phyloP scores from a whole-genome alignment of 495 filamentous ascomycete genomes.

The Talaromyces nanjingensis region DNA sequence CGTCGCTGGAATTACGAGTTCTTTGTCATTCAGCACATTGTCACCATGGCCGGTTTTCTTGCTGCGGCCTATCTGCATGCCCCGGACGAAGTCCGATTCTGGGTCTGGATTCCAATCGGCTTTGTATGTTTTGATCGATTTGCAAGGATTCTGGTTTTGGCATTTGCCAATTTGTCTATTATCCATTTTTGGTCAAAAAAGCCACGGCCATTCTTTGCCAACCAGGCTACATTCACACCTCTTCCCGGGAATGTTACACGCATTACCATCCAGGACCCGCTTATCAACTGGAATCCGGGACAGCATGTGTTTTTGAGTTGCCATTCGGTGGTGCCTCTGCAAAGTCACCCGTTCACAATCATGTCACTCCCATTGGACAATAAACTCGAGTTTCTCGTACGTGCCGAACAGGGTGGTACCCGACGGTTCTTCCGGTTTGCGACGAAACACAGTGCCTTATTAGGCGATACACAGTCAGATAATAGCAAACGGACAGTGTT shows the following conservation, averaged over 20 bases:
- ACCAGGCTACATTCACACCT: constrained; percentile 54
- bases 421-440: constrained; percentile 58
- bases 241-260: constrained; percentile 58
- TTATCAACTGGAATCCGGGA: constrained; percentile 66
- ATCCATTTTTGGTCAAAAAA: constrained; percentile 35
- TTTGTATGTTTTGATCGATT: constrained; percentile 64
- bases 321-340: constrained; percentile 58
- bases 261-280: constrained; percentile 60
- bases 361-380: constrained; percentile 51
- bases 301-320: constrained; percentile 75
- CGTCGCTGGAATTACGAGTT: constrained; percentile 67
- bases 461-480: constrained; percentile 17
- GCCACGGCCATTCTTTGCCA: constrained; percentile 18
- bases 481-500: constrained; percentile 23
- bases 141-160: constrained; percentile 40
- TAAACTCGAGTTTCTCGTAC: constrained; percentile 63
- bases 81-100: constrained; percentile 41
- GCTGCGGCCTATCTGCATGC: constrained; percentile 58
- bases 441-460: constrained; percentile 30
- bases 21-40: constrained; percentile 74
- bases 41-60: constrained; percentile 61
- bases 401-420: constrained; percentile 66
- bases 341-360: constrained; percentile 81
- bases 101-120: constrained; percentile 69
- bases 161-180: constrained; percentile 62